A percentile compares a stretch with the other conserved stretches of the same genome.
These are phyloP conservation scores for Helotiales sp. DNA, from an alignment of 2,329 filamentous ascomycete species.

Conservation along the genomic window DNA sequence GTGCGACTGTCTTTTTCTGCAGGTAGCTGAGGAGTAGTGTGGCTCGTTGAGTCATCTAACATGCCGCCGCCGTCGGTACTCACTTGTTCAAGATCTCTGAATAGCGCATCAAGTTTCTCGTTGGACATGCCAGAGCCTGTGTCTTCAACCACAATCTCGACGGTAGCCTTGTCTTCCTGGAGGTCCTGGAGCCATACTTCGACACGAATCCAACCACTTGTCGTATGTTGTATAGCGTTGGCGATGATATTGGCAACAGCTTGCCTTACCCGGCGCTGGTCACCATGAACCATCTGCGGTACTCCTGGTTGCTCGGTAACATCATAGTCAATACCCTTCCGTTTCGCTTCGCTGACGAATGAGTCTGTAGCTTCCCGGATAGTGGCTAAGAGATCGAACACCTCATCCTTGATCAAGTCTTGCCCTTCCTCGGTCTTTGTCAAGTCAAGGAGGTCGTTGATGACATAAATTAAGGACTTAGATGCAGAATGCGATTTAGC, in stretches of 20 bases:
- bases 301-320: constrained; percentile 67
- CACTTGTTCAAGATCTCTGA: constrained; percentile 60
- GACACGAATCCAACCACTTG: constrained; percentile 64
- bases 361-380: constrained; percentile 76
- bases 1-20: constrained; percentile 44
- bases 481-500: constrained; percentile 86
- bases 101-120: constrained; percentile 55
- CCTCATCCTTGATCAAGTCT: constrained; percentile 75
- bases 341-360: constrained; percentile 71
- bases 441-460: constrained; percentile 86
- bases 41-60: background rate
- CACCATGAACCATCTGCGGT: constrained; percentile 72
- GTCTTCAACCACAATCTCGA: constrained; percentile 77
- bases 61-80: constrained; percentile 44
- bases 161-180: constrained; percentile 53
- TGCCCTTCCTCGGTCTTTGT: constrained; percentile 86
- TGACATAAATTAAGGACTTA: constrained; percentile 89
- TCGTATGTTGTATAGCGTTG: constrained; percentile 81
- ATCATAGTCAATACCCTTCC: constrained; percentile 73
- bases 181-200: constrained; percentile 65
- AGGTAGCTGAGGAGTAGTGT: background rate
- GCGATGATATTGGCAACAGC: constrained; percentile 80
- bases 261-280: constrained; percentile 78
- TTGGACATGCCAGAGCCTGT: constrained; percentile 72
- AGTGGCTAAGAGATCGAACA: constrained; percentile 71